Base-by-base conservation (phyloP, 2,329 filamentous ascomycete genomes). In the Xylaria sp. region DNA sequence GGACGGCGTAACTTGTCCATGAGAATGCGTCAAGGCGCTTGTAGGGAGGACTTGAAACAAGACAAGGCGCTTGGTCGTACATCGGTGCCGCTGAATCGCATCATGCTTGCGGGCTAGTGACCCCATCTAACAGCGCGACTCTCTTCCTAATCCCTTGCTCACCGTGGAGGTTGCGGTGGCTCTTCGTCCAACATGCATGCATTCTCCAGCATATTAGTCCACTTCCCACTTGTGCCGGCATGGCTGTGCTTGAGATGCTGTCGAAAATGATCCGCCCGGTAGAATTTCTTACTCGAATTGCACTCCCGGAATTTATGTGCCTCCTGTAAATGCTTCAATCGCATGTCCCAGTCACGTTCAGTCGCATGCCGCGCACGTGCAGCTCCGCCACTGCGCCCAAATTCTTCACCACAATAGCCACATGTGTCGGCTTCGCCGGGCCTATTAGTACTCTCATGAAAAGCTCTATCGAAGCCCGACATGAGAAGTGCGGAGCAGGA, bases 241-340 rank as follows among this genome's bases (percentile, higher is more conserved):
- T 98, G 96, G 78, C 94, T 97, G 79, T 99, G 96, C 84, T 98
- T 99, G 65, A 99, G 84, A 80, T 99, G 96, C 80, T 99, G 96
- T 66, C 96, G 90, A 84, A 99, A 99, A 79, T 99, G 96, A 79
- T 99, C 96, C 38, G 96, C 96, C 42, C 96, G 89, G 82, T 92
- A 99, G 79, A 99, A 99, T 79, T 98, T 98, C 84, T 99, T 99
- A 72, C 92, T 92, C 75, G 96, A 94, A 79, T 99, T 99, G 86
- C 96, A 99, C 81, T 98, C 96, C 69, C 94, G 89, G 78, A 97
- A 99, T 78, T 99, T 99, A 83, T 99, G 96, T 70, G 94, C 88
- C 73, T 92, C 90, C 76, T 94, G 94, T 61, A 99, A 83, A 81
- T 99, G 96, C 63, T 92, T 90, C 61, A 94, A 89, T 65, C 96